Base-by-base conservation (phyloP, 306 rosid species). In the Ormosia emarginata region DNA sequence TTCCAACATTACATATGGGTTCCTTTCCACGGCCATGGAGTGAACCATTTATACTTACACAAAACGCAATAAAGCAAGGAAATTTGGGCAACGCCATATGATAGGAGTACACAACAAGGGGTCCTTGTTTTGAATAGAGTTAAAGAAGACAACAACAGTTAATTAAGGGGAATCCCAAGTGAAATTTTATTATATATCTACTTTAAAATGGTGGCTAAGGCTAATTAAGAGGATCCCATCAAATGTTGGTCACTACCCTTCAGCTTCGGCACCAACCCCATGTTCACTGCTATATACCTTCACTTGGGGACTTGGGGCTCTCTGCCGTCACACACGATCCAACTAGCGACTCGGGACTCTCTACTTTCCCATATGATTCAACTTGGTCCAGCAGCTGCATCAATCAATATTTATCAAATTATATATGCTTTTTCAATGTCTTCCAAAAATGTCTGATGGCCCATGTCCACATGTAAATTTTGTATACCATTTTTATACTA, bases 371-470 rank as follows among this genome's bases (percentile, higher is more conserved):
- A 11, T 29, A 1, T 73, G 74, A 67, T 8, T 70, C 77, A 18
- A 37, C 73, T 84, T 77, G 82, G 56, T 74, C 55, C 40, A 61
- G 13, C 67, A 83, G 24, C 81, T 64, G 81, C 63, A 64, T 0
- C 24, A 17, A n/a, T 12, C 55, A 49, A 13, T 12, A 47, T 44
- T 46, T 3, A 64, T 63, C 8, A 50, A 11, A 7, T 57, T 37
- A 39, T 24, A 6, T 10, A 24, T 7, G 37, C 34, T 11, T 10
- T 53, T 52, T 59, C 7, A 6, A 61, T n/a, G 32, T 6, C 9
- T 39, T 3, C 1, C 29, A 37, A 34, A 29, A 41, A 70, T 69
- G 59, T 5, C 11, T 68, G 9, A 57, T 41, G 7, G 52, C 7
- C 29, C 13, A 39, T 40, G n/a, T 2, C 13, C 17, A 39, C 11